Percentiles rank a stretch among this genome's conserved stretches.
phyloP scores from a whole-genome alignment of 2,329 filamentous ascomycete species.

The Aspergillus udagawae region DNA sequence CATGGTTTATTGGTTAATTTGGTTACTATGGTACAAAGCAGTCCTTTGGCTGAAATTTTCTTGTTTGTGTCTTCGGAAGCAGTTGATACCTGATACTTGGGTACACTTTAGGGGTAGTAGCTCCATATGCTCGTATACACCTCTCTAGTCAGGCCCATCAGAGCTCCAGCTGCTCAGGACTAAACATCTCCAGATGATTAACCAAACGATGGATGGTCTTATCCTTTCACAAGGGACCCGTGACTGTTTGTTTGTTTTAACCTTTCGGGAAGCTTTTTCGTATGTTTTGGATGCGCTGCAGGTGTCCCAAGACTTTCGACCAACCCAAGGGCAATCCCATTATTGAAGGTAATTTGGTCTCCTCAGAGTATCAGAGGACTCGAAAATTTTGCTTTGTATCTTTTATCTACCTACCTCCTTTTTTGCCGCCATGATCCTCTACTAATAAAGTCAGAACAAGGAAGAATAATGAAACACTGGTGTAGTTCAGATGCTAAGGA shows the following conservation, averaged over 20 bases:
- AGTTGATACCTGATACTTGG: neutral
- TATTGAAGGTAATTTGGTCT: neutral
- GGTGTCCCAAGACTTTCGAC: neutral
- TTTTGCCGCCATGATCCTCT: neutral
- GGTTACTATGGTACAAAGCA: neutral
- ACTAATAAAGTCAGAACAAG: neutral
- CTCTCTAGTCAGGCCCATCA: neutral
- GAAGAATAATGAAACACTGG: conserved; percentile 5
- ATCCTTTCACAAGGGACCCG: neutral
- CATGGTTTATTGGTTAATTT: neutral
- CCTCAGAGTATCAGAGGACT: neutral
- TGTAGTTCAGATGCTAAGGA: neutral
- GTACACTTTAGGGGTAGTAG: neutral
- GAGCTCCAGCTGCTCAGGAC: neutral
- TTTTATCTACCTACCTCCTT: neutral
- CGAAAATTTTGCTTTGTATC: neutral
- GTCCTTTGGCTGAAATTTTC: neutral
- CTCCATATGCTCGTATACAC: neutral
- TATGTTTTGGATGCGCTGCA: neutral
- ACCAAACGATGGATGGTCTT: no score
- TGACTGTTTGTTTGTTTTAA: neutral
- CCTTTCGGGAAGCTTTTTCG: neutral
- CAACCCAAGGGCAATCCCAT: neutral
- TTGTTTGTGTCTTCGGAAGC: neutral
- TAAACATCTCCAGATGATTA: neutral